These are phyloP conservation scores for Acacia crassicarpa DNA, from an alignment of 306 rosid genomes.

Conservation along the genomic window DNA sequence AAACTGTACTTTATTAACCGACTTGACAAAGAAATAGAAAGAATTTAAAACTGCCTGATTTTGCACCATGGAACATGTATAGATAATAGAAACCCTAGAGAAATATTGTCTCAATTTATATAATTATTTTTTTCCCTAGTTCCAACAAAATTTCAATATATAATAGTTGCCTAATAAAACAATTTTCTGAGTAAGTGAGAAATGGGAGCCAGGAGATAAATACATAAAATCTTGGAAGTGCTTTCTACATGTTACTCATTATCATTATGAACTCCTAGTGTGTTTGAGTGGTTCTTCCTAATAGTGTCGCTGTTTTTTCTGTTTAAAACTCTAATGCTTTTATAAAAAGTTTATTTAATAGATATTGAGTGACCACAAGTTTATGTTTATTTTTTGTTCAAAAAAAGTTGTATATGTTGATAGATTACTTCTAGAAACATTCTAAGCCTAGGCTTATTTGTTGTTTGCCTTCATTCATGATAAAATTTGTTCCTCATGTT, in stretches of 20 bases:
- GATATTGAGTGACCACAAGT: background rate
- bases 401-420: background rate
- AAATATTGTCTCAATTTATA: background rate
- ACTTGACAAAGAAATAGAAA: background rate
- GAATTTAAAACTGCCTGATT: background rate
- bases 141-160: background rate
- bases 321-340: background rate
- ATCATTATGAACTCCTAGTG: slow-evolving; percentile 4
- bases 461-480: slow-evolving; percentile 18
- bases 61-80: background rate
- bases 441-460: background rate
- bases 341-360: background rate
- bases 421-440: background rate
- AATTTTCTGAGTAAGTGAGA: background rate
- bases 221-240: background rate
- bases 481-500: slow-evolving; percentile 22
- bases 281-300: background rate
- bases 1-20: background rate
- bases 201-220: background rate
- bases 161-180: background rate
- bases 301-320: background rate
- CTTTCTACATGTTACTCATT: background rate
- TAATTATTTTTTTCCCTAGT: background rate
- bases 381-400: background rate
- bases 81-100: background rate